Percentiles rank a stretch among this genome's conserved stretches.
phyloP scores from a whole-genome alignment of 1,284 basidiomycete genomes.

The Trametes pubescens region DNA sequence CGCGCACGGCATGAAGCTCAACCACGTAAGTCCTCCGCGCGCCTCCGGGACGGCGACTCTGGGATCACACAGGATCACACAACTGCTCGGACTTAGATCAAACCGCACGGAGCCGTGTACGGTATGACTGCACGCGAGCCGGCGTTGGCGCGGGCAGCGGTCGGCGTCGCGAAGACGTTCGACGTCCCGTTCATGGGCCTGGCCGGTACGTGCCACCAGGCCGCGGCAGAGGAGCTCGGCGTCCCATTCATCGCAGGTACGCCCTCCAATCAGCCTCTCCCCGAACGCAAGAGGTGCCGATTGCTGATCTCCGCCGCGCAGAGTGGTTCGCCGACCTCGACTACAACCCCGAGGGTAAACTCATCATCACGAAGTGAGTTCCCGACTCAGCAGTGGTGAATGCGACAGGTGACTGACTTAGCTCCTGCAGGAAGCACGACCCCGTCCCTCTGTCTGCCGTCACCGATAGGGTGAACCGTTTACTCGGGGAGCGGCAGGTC shows the following conservation, averaged over 20 bases:
- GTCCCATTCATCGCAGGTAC: slow-evolving; percentile 67
- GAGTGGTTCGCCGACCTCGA: slow-evolving; percentile 73
- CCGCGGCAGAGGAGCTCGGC: slow-evolving; percentile 57
- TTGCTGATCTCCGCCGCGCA: slow-evolving; percentile 32
- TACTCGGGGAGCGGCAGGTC: slow-evolving; percentile 39
- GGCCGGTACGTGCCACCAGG: slow-evolving; percentile 65
- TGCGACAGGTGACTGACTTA: neutral
- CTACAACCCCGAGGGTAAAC: slow-evolving; percentile 60
- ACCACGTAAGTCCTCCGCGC: slow-evolving; percentile 53
- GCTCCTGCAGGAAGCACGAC: slow-evolving; percentile 54
- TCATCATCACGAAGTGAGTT: slow-evolving; percentile 63
- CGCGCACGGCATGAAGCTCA: slow-evolving; percentile 54
- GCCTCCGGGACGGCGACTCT: neutral
- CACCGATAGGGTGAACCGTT: slow-evolving; percentile 50
- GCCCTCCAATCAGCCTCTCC: neutral
- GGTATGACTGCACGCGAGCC: slow-evolving; percentile 61
- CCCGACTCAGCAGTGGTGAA: neutral
- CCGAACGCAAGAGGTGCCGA: neutral
- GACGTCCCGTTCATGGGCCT: slow-evolving; percentile 64
- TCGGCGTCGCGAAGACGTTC: slow-evolving; percentile 60
- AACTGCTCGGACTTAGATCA: slow-evolving; percentile 42
- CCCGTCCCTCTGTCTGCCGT: slow-evolving; percentile 54
- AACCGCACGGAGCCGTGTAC: slow-evolving; percentile 67
- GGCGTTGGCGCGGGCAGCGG: slow-evolving; percentile 58
- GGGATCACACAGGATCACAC: neutral